Percentiles rank a stretch among this genome's conserved stretches.
These are phyloP conservation scores for Dysphania ambrosioides DNA, from an alignment of 148 eudicot species.

Conservation along the genomic window DNA sequence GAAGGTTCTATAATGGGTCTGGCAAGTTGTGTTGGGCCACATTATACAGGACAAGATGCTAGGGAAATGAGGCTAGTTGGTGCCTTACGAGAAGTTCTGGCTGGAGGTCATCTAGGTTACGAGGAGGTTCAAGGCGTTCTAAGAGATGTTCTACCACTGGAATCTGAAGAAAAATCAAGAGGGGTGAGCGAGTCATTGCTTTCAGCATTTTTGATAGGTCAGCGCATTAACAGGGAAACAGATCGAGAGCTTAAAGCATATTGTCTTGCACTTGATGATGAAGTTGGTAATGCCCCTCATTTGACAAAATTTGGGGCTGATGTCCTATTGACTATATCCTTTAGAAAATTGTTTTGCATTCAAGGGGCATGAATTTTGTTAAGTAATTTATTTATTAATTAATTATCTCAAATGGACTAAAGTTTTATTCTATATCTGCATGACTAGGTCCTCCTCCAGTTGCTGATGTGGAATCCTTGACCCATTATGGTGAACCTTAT, in stretches of 20 bases:
- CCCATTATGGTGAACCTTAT: slow-evolving; percentile 98
- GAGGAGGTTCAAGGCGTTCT: slow-evolving; percentile 96
- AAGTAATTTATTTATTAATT: not conserved
- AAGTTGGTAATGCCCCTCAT: slow-evolving; percentile 52
- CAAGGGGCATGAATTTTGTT: slow-evolving; percentile 3
- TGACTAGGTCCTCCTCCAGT: slow-evolving; percentile 67
- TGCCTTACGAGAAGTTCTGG: slow-evolving; percentile 88
- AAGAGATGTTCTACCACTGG: slow-evolving; percentile 75
- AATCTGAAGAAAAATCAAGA: slow-evolving; percentile 37
- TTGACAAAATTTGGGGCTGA: slow-evolving; percentile 20
- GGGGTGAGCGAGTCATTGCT: slow-evolving; percentile 76
- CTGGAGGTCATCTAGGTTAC: slow-evolving; percentile 96
- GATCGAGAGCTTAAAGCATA: slow-evolving; percentile 97
- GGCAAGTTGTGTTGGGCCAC: slow-evolving; percentile 78
- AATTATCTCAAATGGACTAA: not conserved
- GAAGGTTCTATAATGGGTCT: slow-evolving; percentile 85
- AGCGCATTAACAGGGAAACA: slow-evolving; percentile 97
- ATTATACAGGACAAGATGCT: slow-evolving; percentile 67
- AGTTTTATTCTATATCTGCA: slow-evolving; percentile 11
- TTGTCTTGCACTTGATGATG: slow-evolving; percentile 98
- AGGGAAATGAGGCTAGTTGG: slow-evolving; percentile 97
- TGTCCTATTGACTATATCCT: slow-evolving; percentile 16
- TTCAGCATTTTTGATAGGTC: slow-evolving; percentile 93
- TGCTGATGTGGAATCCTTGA: slow-evolving; percentile 86
- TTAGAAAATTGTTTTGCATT: slow-evolving; percentile 2